These are phyloP conservation scores for Saccharomycopsis sp. DNA, from an alignment of 805 yeast species.

Conservation along the genomic window DNA sequence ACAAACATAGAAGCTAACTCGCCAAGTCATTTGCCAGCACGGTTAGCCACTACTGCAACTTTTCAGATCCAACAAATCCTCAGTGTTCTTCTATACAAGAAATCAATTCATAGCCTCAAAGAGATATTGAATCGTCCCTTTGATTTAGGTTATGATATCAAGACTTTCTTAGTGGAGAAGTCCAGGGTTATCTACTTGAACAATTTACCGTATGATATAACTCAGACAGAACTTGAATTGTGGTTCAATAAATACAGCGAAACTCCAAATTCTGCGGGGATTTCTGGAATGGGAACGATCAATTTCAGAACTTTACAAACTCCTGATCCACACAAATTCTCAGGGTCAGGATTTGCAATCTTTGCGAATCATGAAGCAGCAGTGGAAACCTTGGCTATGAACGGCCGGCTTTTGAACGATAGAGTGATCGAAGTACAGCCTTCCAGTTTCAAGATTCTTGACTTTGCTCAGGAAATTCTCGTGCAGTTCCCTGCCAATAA, in stretches of 20 bases:
- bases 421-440: slow-evolving; percentile 75
- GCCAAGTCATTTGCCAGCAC: background rate
- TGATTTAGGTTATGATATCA: slow-evolving; percentile 68
- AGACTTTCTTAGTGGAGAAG: slow-evolving; percentile 59
- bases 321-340: slow-evolving; percentile 46
- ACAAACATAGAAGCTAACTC: background rate
- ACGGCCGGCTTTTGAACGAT: slow-evolving; percentile 70
- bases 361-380: slow-evolving; percentile 86
- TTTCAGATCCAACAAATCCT: background rate
- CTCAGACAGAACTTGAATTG: slow-evolving; percentile 82
- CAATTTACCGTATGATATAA: slow-evolving; percentile 79
- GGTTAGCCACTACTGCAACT: background rate
- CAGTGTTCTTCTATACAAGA: background rate
- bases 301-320: slow-evolving; percentile 83
- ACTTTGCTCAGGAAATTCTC: slow-evolving; percentile 73
- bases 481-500: slow-evolving; percentile 80
- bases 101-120: background rate
- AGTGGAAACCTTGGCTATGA: slow-evolving; percentile 65
- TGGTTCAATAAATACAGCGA: slow-evolving; percentile 83
- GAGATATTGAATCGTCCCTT: slow-evolving; percentile 64
- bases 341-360: slow-evolving; percentile 74
- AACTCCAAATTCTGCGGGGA: background rate
- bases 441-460: slow-evolving; percentile 69
- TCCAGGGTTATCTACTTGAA: slow-evolving; percentile 73
- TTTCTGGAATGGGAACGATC: slow-evolving; percentile 46